Conservation (phyloP, 1,284 basidiomycete species). For the Heterobasidion occidentale region DNA sequence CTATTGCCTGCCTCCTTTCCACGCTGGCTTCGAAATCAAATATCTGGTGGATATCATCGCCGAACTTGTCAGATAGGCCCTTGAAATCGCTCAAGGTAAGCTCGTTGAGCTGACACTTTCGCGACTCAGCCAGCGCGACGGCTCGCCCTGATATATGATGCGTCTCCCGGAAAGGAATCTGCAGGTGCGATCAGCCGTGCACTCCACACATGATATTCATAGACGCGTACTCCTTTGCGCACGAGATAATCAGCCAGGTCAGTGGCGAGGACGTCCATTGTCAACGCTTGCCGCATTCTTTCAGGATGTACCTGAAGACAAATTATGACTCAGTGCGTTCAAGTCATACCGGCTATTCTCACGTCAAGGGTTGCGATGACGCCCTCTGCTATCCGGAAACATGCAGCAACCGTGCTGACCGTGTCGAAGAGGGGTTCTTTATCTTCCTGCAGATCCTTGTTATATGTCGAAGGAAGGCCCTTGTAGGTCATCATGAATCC, state of each 20-base stretch:
- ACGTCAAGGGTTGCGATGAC: slow-evolving; percentile 88
- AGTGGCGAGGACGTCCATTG: slow-evolving; percentile 96
- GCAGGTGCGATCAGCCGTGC: not conserved
- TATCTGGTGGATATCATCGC: slow-evolving; percentile 72
- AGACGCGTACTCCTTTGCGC: slow-evolving; percentile 80
- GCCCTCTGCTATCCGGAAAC: slow-evolving; percentile 89
- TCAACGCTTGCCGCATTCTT: slow-evolving; percentile 86
- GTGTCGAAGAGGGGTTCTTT: slow-evolving; percentile 97
- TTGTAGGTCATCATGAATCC: slow-evolving; percentile 98
- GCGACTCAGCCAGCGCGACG: slow-evolving; percentile 88
- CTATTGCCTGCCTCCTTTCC: slow-evolving; percentile 90
- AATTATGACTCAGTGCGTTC: not conserved
- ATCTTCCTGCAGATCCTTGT: slow-evolving; percentile 98
- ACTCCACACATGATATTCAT: not conserved
- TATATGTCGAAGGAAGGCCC: slow-evolving; percentile 96
- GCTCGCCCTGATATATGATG: slow-evolving; percentile 97
- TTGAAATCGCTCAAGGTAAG: slow-evolving; percentile 79
- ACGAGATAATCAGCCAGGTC: slow-evolving; percentile 98
- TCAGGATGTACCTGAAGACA: slow-evolving; percentile 70
- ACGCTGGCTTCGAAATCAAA: slow-evolving; percentile 95
- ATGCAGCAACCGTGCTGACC: slow-evolving; percentile 87
- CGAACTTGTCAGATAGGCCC: slow-evolving; percentile 70
- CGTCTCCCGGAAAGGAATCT: slow-evolving; percentile 95
- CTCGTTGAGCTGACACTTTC: slow-evolving; percentile 74
- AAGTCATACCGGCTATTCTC: slow-evolving; percentile 9